A percentile compares a stretch with the other conserved stretches of the same genome.
Evolutionary conservation across 2,329 filamentous ascomycete species (phyloP).

Genomic region (Trichoderma sp.): DNA sequence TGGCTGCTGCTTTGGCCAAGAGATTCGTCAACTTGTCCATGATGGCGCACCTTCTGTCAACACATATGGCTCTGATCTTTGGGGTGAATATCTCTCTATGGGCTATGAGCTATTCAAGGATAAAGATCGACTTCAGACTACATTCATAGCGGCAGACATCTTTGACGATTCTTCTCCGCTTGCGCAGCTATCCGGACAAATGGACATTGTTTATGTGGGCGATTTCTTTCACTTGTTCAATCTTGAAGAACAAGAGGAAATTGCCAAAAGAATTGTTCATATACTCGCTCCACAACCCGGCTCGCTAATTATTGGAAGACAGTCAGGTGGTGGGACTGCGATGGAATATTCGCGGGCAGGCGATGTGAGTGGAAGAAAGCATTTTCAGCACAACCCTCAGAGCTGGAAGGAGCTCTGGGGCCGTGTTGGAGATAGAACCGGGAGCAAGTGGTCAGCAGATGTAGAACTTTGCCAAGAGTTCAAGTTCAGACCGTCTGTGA

Average conservation of each 20-base stretch:
- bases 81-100: background rate
- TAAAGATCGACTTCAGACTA: background rate
- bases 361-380: background rate
- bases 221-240: constrained; percentile 1
- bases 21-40: background rate
- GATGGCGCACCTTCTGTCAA: constrained; percentile 6
- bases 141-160: background rate
- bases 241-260: background rate
- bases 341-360: background rate
- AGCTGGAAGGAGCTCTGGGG: background rate
- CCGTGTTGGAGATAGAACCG: background rate
- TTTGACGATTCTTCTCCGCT: constrained; percentile 7
- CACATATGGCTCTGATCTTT: background rate
- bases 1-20: background rate
- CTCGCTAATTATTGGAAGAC: background rate
- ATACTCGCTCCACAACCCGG: background rate
- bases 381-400: background rate
- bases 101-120: background rate
- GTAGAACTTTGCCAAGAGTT: background rate
- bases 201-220: background rate
- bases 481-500: background rate
- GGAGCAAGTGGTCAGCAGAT: background rate
- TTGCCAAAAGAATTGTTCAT: background rate
- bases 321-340: background rate
- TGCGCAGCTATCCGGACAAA: background rate